Base-by-base conservation (phyloP, 2,329 filamentous ascomycete species). In the Diplodia corticola region DNA sequence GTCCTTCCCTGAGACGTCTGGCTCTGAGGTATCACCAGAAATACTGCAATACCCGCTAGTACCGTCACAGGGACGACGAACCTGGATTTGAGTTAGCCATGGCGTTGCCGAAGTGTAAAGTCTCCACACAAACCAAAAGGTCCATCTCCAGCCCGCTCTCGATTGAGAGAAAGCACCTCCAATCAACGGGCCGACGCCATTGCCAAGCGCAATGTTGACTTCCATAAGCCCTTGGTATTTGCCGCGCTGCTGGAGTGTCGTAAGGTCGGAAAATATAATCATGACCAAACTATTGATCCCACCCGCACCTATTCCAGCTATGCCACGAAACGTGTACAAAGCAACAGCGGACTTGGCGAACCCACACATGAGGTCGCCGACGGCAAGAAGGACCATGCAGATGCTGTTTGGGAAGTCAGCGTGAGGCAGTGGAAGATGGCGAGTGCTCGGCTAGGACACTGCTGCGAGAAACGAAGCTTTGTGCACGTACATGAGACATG, bases 221-320 rank as follows among this genome's bases (percentile, higher is more conserved):
- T 72, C 71, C 7, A 75, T 68, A 28, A 75, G 71, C 6, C 78
- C 78, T 66, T 79, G 74, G 51, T 77, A 76, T 63, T 78, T 77
- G 0, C 77, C 78, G 10, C 77, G 72, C 15, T 78, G 69, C 65
- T 75, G 70, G 20, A 80, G 64, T 1, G 74, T 78, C 0, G 76
- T 71, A 6, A 80, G 65, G 46, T 80, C 77, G 9, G 73, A 76
- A 2, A 78, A 73, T 13, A 78, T 77, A 44, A 79, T 79, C 71
- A 75, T 73, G 0, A 75, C 69, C 1, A 79, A 69, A 9, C 72
- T 75, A 6, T 65, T 70, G 40, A 76, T 69, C 2, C 74, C 73
- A 5, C 74, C 74, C 17, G 69, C 70, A 12, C 71, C 72, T 24
- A 74, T 67, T n/a, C 74, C 74, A 35, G 70, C 71, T 1, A 78